These are phyloP conservation scores for Apophysomyces ossiformis DNA, from an alignment of 371 early-diverging fungal species.

Conservation along the genomic window DNA sequence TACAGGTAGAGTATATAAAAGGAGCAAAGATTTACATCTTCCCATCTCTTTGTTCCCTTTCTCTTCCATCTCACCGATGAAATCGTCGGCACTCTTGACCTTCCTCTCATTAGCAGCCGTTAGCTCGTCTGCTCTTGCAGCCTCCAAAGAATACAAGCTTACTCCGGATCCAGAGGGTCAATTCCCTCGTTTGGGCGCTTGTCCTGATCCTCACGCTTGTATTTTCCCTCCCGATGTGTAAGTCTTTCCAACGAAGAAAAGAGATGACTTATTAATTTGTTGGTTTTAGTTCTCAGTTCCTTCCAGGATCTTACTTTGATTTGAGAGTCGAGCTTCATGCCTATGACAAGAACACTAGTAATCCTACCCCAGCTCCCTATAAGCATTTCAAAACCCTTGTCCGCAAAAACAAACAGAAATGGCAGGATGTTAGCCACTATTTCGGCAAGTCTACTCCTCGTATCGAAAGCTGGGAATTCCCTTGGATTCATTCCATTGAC, in stretches of 20 bases:
- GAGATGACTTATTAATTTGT: no score
- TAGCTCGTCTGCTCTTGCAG: slow-evolving; percentile 28
- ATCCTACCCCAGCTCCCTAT: slow-evolving; percentile 37
- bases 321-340: slow-evolving; percentile 65
- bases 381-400: slow-evolving; percentile 50
- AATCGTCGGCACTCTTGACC: not conserved
- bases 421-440: slow-evolving; percentile 49
- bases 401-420: slow-evolving; percentile 46
- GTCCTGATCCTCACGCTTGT: slow-evolving; percentile 58
- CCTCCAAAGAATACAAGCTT: slow-evolving; percentile 13
- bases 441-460: slow-evolving; percentile 39
- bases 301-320: slow-evolving; percentile 62
- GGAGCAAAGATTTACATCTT: not conserved
- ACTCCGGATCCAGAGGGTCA: slow-evolving; percentile 55
- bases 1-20: not conserved
- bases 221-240: slow-evolving; percentile 65
- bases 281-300: slow-evolving; percentile 50
- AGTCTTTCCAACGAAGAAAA: slow-evolving; percentile 3
- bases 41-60: not conserved
- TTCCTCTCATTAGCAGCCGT: slow-evolving; percentile 25
- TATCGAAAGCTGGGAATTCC: slow-evolving; percentile 59
- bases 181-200: slow-evolving; percentile 61
- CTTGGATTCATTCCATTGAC: slow-evolving; percentile 56
- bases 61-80: not conserved
- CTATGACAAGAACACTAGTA: slow-evolving; percentile 48